phyloP scores from a whole-genome alignment of 441 rosid species.

The Adansonia gregorii region DNA sequence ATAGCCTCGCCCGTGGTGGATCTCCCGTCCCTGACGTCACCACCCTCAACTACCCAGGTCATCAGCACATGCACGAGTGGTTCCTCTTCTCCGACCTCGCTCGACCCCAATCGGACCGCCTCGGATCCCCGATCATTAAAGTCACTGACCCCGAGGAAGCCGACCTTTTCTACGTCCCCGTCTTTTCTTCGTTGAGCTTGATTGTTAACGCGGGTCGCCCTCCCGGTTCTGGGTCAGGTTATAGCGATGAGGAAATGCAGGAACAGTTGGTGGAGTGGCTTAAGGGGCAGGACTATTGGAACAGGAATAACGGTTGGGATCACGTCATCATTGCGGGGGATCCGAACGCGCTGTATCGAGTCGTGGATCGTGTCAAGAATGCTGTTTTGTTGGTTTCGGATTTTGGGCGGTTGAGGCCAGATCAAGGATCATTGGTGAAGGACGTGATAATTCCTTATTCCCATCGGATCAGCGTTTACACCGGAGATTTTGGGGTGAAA shows the following conservation, averaged over 20 bases:
- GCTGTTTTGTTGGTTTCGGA: constrained; percentile 70
- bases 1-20: constrained; percentile 73
- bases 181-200: constrained; percentile 82
- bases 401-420: constrained; percentile 76
- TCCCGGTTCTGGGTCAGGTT: constrained; percentile 41
- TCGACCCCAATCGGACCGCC: constrained; percentile 54
- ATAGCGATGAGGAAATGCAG: constrained; percentile 87
- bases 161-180: constrained; percentile 82
- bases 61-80: constrained; percentile 98
- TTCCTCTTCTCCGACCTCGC: constrained; percentile 69
- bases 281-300: constrained; percentile 79
- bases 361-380: constrained; percentile 65
- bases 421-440: constrained; percentile 89
- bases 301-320: constrained; percentile 69
- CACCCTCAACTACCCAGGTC: constrained; percentile 76
- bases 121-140: constrained; percentile 58
- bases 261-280: constrained; percentile 78
- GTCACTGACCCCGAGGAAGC: constrained; percentile 81
- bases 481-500: constrained; percentile 64
- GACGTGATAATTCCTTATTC: constrained; percentile 89
- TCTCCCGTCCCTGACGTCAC: constrained; percentile 45
- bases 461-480: constrained; percentile 70
- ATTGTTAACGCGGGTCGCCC: constrained; percentile 67
- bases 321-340: constrained; percentile 85
- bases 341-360: constrained; percentile 80